Percentiles rank a stretch among this genome's conserved stretches.
These are phyloP conservation scores for Porpolomopsis calyptriformis DNA, from an alignment of 768 basidiomycete species.

Conservation along the genomic window DNA sequence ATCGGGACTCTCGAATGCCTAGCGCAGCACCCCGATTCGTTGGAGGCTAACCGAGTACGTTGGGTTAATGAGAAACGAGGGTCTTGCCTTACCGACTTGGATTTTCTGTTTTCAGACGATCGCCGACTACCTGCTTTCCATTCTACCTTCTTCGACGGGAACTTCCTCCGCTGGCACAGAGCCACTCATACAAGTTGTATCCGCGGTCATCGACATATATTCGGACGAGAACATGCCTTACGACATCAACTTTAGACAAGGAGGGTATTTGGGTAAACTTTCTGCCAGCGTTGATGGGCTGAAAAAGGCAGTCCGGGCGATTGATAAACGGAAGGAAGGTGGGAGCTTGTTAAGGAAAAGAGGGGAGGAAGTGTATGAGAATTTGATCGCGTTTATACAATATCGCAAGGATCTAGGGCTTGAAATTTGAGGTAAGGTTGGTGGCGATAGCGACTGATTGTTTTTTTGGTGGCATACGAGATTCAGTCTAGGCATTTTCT, in stretches of 20 bases:
- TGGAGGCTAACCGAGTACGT: conserved; percentile 56
- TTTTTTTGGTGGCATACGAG: no score
- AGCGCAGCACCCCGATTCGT: conserved; percentile 53
- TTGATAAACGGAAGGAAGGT: conserved; percentile 58
- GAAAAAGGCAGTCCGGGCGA: conserved; percentile 48
- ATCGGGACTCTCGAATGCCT: conserved; percentile 82
- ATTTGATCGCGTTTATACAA: conserved; percentile 63
- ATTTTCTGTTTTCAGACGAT: conserved; percentile 35
- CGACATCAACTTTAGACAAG: conserved; percentile 70
- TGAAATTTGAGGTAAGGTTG: no score
- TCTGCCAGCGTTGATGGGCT: conserved; percentile 50
- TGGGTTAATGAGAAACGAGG: not conserved
- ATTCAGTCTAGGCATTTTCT: no score
- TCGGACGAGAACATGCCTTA: conserved; percentile 77
- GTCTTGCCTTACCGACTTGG: not conserved
- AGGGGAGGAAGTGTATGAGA: conserved; percentile 70
- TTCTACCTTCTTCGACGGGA: conserved; percentile 36
- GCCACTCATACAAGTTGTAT: conserved; percentile 64
- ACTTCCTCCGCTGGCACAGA: conserved; percentile 45
- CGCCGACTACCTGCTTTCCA: conserved; percentile 52
- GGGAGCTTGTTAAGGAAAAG: conserved; percentile 54
- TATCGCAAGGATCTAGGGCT: conserved; percentile 53
- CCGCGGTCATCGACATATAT: conserved; percentile 86
- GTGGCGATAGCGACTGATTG: no score
- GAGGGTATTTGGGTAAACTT: conserved; percentile 45